Conservation (phyloP, 257 asterid genomes). For the Nicotiana otophora region DNA sequence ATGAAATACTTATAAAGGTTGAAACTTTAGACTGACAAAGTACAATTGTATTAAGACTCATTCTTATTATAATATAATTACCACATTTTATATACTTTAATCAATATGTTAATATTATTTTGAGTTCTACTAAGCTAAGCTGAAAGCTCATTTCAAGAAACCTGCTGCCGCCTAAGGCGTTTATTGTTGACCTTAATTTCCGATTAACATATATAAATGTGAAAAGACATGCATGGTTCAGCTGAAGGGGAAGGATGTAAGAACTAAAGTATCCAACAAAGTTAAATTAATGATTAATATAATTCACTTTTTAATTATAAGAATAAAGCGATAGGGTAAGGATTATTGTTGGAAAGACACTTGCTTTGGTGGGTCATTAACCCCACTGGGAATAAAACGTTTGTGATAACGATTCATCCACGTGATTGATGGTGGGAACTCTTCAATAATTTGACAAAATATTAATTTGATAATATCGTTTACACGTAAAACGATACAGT, state of each 20-base stretch:
- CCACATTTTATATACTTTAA: not conserved
- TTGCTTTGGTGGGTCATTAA: slow-evolving; percentile 14
- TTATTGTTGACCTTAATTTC: not conserved
- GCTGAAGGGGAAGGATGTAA: not conserved
- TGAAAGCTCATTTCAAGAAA: not conserved
- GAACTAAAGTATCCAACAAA: not conserved
- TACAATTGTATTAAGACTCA: not conserved
- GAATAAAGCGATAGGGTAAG: not conserved
- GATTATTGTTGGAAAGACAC: not conserved
- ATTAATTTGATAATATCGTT: no score
- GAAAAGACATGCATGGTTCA: not conserved
- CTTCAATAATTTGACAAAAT: not conserved
- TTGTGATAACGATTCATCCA: slow-evolving; percentile 21
- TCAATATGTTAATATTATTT: not conserved
- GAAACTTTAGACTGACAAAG: not conserved
- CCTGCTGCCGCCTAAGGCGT: not conserved
- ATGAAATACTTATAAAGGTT: not conserved
- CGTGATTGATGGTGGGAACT: slow-evolving; percentile 29
- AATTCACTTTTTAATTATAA: slow-evolving; percentile 4
- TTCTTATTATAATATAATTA: not conserved
- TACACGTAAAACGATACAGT: no score
- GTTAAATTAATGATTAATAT: not conserved
- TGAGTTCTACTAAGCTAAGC: not conserved
- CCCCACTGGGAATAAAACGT: not conserved
- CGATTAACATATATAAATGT: not conserved